Base-by-base conservation (phyloP, 176 grass and related monocot genomes). In the Saccharum spontaneum region DNA sequence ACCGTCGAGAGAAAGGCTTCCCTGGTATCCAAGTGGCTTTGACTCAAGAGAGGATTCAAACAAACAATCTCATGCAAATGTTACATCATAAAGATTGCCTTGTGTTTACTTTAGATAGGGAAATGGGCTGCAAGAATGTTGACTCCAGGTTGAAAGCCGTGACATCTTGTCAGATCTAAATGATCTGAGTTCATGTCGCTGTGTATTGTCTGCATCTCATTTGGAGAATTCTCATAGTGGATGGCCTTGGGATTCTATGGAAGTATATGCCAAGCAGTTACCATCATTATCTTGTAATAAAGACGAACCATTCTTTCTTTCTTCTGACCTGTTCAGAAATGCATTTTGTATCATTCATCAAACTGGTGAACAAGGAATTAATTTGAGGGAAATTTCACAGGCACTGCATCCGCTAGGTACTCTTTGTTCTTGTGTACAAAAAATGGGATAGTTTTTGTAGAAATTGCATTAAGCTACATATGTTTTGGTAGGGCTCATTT, bases 1-100 rank as follows among this genome's bases (percentile, higher is more conserved):
- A 88, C 37, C 90, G 95, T 60, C 87, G 91, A 59, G 92, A 89
- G 83, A 98, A 98, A 91, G 95, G 95, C 1, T 98, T 94, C 79
- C 92, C 95, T 76, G 90, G 95, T 81, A 87, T 98, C 79, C 83
- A 65, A 87, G 87, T 98, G 62, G 71, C 85, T 85, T 52, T 98
- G 75, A 91, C 82, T 77, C 87, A 88, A 61, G 75, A 93, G 69
- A 84, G 55, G 75, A 83, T 85, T 74, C 69, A 86, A 49, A 69
- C 65, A 82, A 80, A 31, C 60, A 75, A 84, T 67, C 70, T 69
- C 31, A 71, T 55, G 18, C 66, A 78, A 38, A 54, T 24, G 14
- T 50, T 71, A 57, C 46, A 63, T 82, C 81, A 89, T 73, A 61
- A 89, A 67, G 78, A 91, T 82, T 85, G 74, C 30, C 81, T 84